A percentile compares a stretch with the other conserved stretches of the same genome.
Evolutionary conservation across 1,284 basidiomycete species (phyloP).

Genomic region (Kwoniella shivajii): DNA sequence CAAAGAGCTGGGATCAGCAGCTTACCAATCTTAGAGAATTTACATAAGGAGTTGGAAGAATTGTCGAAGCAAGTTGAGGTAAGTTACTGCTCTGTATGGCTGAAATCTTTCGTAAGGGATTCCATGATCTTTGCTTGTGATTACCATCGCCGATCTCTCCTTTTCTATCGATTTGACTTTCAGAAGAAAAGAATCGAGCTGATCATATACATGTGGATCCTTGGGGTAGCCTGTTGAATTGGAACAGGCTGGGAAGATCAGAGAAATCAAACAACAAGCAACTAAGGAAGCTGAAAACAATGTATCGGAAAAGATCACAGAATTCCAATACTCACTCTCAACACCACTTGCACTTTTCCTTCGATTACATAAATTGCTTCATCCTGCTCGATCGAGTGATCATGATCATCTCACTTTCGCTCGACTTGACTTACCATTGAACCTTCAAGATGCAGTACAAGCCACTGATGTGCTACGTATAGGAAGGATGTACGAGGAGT

Average conservation of each 20-base stretch:
- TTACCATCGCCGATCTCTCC: neutral
- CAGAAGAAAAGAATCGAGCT: neutral
- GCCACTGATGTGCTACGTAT: constrained; percentile 49
- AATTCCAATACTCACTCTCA: constrained; percentile 59
- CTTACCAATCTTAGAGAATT: constrained; percentile 71
- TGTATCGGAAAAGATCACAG: constrained; percentile 61
- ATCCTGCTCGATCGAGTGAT: constrained; percentile 45
- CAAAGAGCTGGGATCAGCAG: constrained; percentile 71
- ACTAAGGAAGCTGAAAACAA: constrained; percentile 43
- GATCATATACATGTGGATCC: neutral
- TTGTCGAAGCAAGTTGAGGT: constrained; percentile 79
- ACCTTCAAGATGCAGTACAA: constrained; percentile 47
- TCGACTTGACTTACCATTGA: constrained; percentile 46
- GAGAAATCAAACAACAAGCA: constrained; percentile 61
- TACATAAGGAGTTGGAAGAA: constrained; percentile 76
- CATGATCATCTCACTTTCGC: constrained; percentile 52
- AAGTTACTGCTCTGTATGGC: constrained; percentile 31
- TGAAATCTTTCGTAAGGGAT: no score
- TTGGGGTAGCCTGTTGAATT: constrained; percentile 58
- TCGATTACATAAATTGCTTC: constrained; percentile 64
- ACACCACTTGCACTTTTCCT: constrained; percentile 66
- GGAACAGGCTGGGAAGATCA: constrained; percentile 63
- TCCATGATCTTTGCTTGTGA: no score
- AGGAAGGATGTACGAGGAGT: constrained; percentile 44
- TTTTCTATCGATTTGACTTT: neutral